Conservation (phyloP, 495 filamentous ascomycete species). For the Saxophila tyrrhenica region DNA sequence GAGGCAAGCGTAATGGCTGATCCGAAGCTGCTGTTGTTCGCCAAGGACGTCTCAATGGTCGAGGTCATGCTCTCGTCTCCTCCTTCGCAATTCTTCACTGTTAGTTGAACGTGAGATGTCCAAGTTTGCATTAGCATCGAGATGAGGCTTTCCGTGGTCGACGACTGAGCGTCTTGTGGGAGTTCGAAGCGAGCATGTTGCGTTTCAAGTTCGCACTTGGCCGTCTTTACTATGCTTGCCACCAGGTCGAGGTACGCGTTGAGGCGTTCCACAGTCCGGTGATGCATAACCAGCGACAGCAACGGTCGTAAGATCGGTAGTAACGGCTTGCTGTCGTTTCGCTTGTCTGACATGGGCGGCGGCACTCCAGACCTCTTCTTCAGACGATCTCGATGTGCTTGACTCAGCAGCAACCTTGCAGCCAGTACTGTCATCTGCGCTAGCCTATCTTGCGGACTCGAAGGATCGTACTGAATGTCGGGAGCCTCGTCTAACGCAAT, state of each 20-base stretch:
- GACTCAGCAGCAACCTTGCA: constrained; percentile 19
- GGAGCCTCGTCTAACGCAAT: constrained; percentile 10
- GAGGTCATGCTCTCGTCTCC: not conserved
- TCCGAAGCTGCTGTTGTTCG: constrained; percentile 1
- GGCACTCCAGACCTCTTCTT: constrained; percentile 14
- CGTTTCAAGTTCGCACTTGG: not conserved
- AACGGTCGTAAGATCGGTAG: constrained; percentile 15
- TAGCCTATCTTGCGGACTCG: not conserved
- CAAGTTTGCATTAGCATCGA: constrained; percentile 2
- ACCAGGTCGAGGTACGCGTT: not conserved
- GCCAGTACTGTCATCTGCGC: constrained; percentile 15
- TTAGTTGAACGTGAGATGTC: constrained; percentile 2
- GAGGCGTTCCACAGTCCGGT: not conserved
- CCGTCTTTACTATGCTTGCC: not conserved
- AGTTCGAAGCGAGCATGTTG: not conserved
- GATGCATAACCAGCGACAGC: constrained; percentile 11
- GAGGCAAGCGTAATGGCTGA: constrained; percentile 1
- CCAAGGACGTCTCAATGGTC: constrained; percentile 6
- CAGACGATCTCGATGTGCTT: constrained; percentile 16
- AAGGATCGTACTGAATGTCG: not conserved
- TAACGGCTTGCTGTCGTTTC: constrained; percentile 2
- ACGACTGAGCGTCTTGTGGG: not conserved
- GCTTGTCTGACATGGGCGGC: constrained; percentile 11
- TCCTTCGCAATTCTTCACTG: not conserved
- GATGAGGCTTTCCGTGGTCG: constrained; percentile 1